These are phyloP conservation scores for Orbilia oligospora DNA, from an alignment of 2,329 filamentous ascomycete genomes.

Conservation along the genomic window DNA sequence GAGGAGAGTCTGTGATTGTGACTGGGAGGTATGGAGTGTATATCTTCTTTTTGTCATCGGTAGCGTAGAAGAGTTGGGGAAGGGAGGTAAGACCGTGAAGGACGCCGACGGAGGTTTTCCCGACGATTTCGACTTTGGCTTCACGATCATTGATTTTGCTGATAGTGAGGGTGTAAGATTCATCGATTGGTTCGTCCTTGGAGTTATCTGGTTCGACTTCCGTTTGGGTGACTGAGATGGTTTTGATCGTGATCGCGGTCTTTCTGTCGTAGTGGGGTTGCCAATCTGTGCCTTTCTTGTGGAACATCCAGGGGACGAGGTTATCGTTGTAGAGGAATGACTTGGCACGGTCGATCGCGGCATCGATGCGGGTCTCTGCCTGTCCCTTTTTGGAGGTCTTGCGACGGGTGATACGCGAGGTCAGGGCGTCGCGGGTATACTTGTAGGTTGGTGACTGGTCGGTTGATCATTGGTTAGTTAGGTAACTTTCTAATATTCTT, in stretches of 20 bases:
- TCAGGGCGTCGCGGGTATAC: slow-evolving; percentile 68
- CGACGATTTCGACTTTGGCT: slow-evolving; percentile 71
- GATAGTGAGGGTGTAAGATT: slow-evolving; percentile 80
- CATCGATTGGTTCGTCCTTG: slow-evolving; percentile 78
- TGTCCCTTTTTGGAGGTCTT: slow-evolving; percentile 73
- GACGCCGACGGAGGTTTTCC: slow-evolving; percentile 77
- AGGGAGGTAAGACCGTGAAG: slow-evolving; percentile 82
- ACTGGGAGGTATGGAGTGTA: slow-evolving; percentile 83
- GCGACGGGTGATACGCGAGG: slow-evolving; percentile 69
- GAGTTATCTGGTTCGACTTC: slow-evolving; percentile 72
- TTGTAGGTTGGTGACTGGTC: slow-evolving; percentile 70
- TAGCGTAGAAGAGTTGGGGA: slow-evolving; percentile 78
- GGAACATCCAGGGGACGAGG: slow-evolving; percentile 84
- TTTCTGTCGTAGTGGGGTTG: slow-evolving; percentile 73
- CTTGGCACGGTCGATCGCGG: slow-evolving; percentile 70
- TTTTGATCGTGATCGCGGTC: slow-evolving; percentile 71
- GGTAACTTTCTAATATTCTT: slow-evolving; percentile 63
- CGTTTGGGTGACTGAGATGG: slow-evolving; percentile 76
- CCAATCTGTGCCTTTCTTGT: slow-evolving; percentile 75
- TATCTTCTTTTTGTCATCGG: slow-evolving; percentile 67
- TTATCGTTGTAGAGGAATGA: slow-evolving; percentile 77
- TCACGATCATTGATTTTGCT: slow-evolving; percentile 72
- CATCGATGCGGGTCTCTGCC: slow-evolving; percentile 64
- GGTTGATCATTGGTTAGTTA: slow-evolving; percentile 42
- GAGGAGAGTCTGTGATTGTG: slow-evolving; percentile 78